Evolutionary conservation across 164 flowering plant genomes (phyloP), one percentile per base, ranked within the genome.

Genomic region (Macadamia tetraphylla): DNA sequence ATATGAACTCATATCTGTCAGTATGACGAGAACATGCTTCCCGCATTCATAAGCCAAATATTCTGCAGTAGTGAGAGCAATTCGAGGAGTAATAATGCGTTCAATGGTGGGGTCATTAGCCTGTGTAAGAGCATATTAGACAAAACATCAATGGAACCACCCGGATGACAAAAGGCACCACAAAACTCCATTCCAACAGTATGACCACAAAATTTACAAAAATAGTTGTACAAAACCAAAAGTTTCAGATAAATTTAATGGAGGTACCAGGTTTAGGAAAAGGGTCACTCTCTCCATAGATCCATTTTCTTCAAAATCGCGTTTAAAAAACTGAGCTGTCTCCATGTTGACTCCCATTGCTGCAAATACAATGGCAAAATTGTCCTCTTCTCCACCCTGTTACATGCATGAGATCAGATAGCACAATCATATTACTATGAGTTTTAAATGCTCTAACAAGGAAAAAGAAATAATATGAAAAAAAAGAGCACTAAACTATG

Each of bases 301-400:
- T 29, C 98, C 98, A 77, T 94, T 92, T 75, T 92, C 98, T 82
- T 95, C 99, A 83, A 95, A 95, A 84, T 95, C 99, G 63, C 98
- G 94, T 76, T 95, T 95, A 75, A 95, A 95, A 78, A 90, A 95
- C 77, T 92, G 97, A 42, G 97, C 97, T 32, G 97, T 95, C 79
- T 95, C 98, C 99, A 95, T 95, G 77, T 95, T 95, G 52, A 95
- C 99, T 77, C 99, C 99, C 96, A 91, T 91, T 60, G 98, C 99
- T 32, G 99, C 99, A 87, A 95, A 91, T 18, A 92, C 99, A 79
- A 95, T 92, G 63, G 99, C 98, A 83, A 95, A 92, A 66, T 95
- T 91, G 84, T 95, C 98, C 70, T 92, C 99, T 78, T 81, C 97
- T 43, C 57, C 88, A 78, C 67, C 94, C 97, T 94, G 80, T 52